Conservation (phyloP, 805 yeast species). For the Sugiyamaella marilandica region DNA sequence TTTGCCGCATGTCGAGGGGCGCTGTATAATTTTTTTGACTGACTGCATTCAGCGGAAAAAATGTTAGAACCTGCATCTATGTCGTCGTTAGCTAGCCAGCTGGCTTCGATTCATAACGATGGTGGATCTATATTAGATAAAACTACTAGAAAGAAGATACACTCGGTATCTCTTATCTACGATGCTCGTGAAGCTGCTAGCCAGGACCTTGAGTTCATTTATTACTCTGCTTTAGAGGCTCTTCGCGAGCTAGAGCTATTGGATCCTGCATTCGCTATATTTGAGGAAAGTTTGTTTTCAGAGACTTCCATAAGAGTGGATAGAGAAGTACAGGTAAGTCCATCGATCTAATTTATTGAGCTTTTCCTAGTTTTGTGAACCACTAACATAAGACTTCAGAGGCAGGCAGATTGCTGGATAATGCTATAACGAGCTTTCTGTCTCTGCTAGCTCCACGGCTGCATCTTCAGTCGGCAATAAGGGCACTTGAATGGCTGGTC, state of each 20-base stretch:
- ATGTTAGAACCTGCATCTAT: conserved; percentile 20
- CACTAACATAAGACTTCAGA: conserved; percentile 46
- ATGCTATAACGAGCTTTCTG: conserved; percentile 69
- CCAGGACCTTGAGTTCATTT: conserved; percentile 85
- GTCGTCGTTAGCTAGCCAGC: conserved; percentile 76
- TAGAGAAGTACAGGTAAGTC: conserved; percentile 58
- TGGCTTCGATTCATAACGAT: conserved; percentile 51
- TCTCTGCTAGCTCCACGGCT: conserved; percentile 72
- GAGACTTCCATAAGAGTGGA: conserved; percentile 77
- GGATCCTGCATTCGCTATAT: conserved; percentile 70
- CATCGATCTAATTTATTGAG: conserved; percentile 22
- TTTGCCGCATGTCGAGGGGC: too few species aligned
- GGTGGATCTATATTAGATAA: conserved; percentile 72
- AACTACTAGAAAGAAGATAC: conserved; percentile 78
- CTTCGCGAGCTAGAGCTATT: conserved; percentile 63
- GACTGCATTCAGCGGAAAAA: not conserved
- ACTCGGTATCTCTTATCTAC: conserved; percentile 81
- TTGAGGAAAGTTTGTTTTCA: conserved; percentile 70
- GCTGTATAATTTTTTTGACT: too few species aligned
- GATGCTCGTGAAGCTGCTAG: conserved; percentile 86
- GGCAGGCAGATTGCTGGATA: conserved; percentile 66
- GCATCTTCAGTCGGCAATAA: conserved; percentile 66
- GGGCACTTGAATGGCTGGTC: conserved; percentile 91
- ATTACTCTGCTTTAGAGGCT: conserved; percentile 67
- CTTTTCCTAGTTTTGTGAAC: not conserved